Base-by-base conservation (phyloP, 306 rosid genomes). In the Biancaea sappan region DNA sequence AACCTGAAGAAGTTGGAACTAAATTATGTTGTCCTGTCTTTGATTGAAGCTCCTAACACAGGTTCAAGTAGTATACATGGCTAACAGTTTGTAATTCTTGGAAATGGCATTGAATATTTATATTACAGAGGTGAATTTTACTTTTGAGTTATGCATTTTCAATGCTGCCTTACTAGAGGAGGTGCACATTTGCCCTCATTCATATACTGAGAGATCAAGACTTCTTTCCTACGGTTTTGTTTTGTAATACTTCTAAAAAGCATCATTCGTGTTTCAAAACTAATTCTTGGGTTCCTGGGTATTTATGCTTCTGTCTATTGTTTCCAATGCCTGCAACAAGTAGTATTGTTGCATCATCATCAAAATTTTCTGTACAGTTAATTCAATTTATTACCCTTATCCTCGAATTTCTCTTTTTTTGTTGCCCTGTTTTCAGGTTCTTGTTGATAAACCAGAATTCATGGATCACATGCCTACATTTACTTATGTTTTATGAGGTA, bases 1-100 rank as follows among this genome's bases (percentile, higher is more conserved):
- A 78, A 38, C 29, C 59, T 78, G 24, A 78, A 70, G 59, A 18
- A 7, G 15, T 37, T 78, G 58, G 18, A 10, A 61, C 58, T 71
- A n/a, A 12, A n/a, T n/a, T 2, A 18, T 14, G 66, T 78, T 61
- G 21, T 77, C 13, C 51, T 61, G 77, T 59, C 9, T 26, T 61
- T 77, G 14, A 46, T 2, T 8, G 81, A 69, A 38, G 50, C n/a
- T 14, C 0, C 5, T 12, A 4, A 48, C 0, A 1, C 14, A 0
- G 2, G 0, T 0, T 0, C 5, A 5, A 48, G 0, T 0, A 48
- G 8, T 6, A 5, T 7, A 16, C 0, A 16, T 48, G 24, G 24
- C 24, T 48, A 0, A 16, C 3, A n/a, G 53, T n/a, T 48, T 48
- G 53, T 48, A 16, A 48, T 48, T n/a, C 24, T 4, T 18, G 53